These are phyloP conservation scores for Ichthyophthirius multifiliis DNA, from an alignment of 169 alveolate genomes.

Conservation along the genomic window DNA sequence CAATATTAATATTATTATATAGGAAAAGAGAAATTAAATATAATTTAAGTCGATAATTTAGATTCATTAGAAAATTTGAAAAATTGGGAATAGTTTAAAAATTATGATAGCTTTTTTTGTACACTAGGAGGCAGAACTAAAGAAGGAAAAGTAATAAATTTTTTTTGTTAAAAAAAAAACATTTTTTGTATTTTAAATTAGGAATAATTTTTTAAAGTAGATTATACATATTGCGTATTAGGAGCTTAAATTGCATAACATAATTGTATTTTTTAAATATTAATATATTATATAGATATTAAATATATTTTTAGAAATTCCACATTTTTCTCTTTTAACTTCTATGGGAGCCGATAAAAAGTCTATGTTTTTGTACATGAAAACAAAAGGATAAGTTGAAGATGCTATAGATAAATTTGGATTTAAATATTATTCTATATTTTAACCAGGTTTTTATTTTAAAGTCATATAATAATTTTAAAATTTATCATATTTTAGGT, in stretches of 20 bases:
- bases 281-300: not conserved
- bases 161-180: too few relatives aligned
- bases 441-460: not conserved
- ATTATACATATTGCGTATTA: constrained; percentile 19
- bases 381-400: constrained; percentile 25
- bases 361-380: constrained; percentile 34
- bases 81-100: constrained; percentile 9
- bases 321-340: constrained; percentile 27
- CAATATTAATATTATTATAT: too few relatives aligned
- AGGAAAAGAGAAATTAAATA: constrained; percentile 10
- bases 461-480: not conserved
- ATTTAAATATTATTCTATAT: constrained; percentile 3
- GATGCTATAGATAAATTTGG: not conserved
- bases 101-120: constrained; percentile 30
- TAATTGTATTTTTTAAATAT: not conserved
- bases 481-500: not conserved
- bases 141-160: constrained; percentile 15
- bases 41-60: constrained; percentile 8
- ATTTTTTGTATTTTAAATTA: not conserved
- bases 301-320: constrained; percentile 11
- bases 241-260: constrained; percentile 24
- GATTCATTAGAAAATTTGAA: constrained; percentile 14
- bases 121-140: constrained; percentile 33
- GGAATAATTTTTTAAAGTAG: constrained; percentile 32
- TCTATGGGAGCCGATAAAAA: constrained; percentile 32